phyloP scores from a whole-genome alignment of 495 filamentous ascomycete genomes.

The Penicillium cosmopolitanum region DNA sequence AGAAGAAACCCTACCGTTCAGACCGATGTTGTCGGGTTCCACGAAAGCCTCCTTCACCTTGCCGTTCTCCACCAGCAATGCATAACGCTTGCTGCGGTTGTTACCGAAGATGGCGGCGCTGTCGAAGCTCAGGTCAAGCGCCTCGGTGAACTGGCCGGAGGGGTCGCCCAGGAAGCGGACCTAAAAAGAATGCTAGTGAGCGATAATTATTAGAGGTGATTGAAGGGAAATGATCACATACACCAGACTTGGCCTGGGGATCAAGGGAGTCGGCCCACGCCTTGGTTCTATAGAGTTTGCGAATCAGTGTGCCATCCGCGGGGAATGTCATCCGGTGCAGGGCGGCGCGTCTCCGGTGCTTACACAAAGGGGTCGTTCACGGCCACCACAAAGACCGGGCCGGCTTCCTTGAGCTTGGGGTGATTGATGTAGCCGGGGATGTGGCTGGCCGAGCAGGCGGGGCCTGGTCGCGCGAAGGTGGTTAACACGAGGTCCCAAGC shows the following conservation, averaged over 20 bases:
- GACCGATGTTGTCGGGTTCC: conserved; percentile 92
- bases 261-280: conserved; percentile 80
- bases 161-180: conserved; percentile 94
- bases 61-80: conserved; percentile 75
- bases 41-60: conserved; percentile 76
- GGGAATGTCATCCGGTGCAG: neutral
- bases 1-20: conserved; percentile 64
- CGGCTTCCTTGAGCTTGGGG: conserved; percentile 71
- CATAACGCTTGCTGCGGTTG: conserved; percentile 85
- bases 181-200: conserved; percentile 35
- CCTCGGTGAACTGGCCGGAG: conserved; percentile 77
- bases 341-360: conserved; percentile 27
- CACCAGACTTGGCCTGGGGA: conserved; percentile 68
- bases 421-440: conserved; percentile 82
- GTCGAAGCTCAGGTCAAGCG: conserved; percentile 84
- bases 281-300: conserved; percentile 65
- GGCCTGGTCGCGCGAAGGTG: conserved; percentile 42
- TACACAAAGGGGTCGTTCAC: conserved; percentile 98
- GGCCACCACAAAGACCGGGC: conserved; percentile 81
- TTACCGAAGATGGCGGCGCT: conserved; percentile 82
- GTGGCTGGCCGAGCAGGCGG: conserved; percentile 77
- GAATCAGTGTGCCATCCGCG: neutral
- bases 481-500: conserved; percentile 8
- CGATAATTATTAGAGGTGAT: neutral
- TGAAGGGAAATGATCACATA: conserved; percentile 50